phyloP scores from a whole-genome alignment of 2,329 filamentous ascomycete species.

The Orbilia quercus region DNA sequence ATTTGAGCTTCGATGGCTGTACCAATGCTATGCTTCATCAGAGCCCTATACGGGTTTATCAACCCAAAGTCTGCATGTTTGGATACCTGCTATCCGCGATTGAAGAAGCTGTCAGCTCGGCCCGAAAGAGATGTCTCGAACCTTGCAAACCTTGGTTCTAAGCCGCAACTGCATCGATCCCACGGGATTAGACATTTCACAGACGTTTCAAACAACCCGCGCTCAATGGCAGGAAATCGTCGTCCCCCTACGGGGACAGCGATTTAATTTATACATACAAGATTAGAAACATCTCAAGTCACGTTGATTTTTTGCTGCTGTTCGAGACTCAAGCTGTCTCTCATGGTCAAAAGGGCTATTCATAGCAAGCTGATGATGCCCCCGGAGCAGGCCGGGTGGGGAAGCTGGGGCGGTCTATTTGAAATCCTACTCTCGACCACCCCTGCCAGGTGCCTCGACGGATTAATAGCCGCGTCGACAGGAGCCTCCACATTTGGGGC shows the following conservation, averaged over 20 bases:
- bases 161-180: conserved; percentile 42
- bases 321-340: too few relatives aligned
- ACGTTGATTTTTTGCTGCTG: too few relatives aligned
- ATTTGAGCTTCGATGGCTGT: neutral
- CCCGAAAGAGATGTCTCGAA: neutral
- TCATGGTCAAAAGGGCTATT: conserved; percentile 23
- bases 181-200: conserved; percentile 27
- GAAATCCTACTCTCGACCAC: conserved; percentile 25
- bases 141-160: conserved; percentile 28
- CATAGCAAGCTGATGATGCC: conserved; percentile 46
- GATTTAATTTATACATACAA: too few relatives aligned
- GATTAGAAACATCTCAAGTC: too few relatives aligned
- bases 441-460: conserved; percentile 19
- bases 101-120: neutral
- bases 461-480: conserved; percentile 39
- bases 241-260: neutral
- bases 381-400: conserved; percentile 9
- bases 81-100: neutral
- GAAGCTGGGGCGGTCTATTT: conserved; percentile 40
- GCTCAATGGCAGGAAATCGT: conserved; percentile 5
- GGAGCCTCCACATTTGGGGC: conserved; percentile 32
- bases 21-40: neutral
- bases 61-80: too few relatives aligned
- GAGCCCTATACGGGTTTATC: neutral
- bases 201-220: conserved; percentile 29